Percentiles rank a stretch among this genome's conserved stretches.
These are phyloP conservation scores for Corylus avellana DNA, from an alignment of 306 rosid species.

Conservation along the genomic window DNA sequence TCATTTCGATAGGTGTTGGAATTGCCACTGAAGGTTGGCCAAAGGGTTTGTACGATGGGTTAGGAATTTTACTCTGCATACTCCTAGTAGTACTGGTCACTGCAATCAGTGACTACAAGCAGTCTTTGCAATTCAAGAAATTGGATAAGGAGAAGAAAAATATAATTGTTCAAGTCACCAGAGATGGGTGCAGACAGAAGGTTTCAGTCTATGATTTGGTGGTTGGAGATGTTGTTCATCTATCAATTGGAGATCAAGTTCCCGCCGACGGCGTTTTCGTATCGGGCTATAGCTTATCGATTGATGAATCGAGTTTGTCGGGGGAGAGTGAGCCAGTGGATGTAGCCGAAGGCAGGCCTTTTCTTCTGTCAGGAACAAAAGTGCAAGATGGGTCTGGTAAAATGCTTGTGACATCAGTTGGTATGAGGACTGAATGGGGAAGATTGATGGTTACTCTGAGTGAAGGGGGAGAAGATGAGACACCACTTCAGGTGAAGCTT, in stretches of 20 bases:
- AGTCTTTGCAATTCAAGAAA: slow-evolving; percentile 81
- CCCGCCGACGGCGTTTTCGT: slow-evolving; percentile 82
- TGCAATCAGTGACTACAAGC: slow-evolving; percentile 78
- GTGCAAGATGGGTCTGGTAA: slow-evolving; percentile 89
- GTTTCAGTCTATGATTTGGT: slow-evolving; percentile 76
- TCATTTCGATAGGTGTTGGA: slow-evolving; percentile 70
- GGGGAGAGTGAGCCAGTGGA: slow-evolving; percentile 84
- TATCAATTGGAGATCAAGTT: slow-evolving; percentile 77
- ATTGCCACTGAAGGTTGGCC: slow-evolving; percentile 85
- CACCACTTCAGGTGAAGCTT: slow-evolving; percentile 92
- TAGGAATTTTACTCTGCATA: slow-evolving; percentile 76
- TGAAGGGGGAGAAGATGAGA: slow-evolving; percentile 89
- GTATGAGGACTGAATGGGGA: slow-evolving; percentile 99
- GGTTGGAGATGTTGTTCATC: slow-evolving; percentile 82
- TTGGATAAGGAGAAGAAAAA: slow-evolving; percentile 86
- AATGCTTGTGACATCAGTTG: slow-evolving; percentile 82
- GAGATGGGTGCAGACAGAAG: slow-evolving; percentile 67
- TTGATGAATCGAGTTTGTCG: slow-evolving; percentile 87
- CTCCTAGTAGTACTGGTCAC: slow-evolving; percentile 75
- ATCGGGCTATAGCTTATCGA: slow-evolving; percentile 63
- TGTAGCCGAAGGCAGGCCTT: slow-evolving; percentile 46
- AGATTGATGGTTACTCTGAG: slow-evolving; percentile 76
- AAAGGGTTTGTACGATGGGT: slow-evolving; percentile 83
- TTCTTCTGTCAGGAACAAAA: slow-evolving; percentile 72
- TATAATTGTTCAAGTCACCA: slow-evolving; percentile 69